Percentiles rank a stretch among this genome's conserved stretches.
phyloP scores from a whole-genome alignment of 306 rosid species.

The Echinosophora koreensis region DNA sequence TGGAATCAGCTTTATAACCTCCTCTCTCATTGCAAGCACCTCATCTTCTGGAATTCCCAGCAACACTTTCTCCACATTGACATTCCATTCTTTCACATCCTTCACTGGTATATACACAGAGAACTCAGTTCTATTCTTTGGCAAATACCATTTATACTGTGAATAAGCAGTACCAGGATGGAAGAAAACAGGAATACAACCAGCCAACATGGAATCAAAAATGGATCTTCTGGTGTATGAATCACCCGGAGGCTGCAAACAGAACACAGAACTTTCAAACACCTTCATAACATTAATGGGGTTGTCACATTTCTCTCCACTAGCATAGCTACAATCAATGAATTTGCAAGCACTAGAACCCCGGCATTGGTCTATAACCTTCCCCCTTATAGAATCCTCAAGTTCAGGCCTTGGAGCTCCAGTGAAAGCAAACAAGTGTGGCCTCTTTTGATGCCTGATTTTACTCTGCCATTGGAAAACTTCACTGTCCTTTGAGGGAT shows the following conservation, averaged over 20 bases:
- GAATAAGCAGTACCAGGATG: slow-evolving; percentile 92
- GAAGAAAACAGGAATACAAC: slow-evolving; percentile 93
- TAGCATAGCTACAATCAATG: slow-evolving; percentile 65
- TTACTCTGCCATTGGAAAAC: slow-evolving; percentile 64
- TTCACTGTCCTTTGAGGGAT: slow-evolving; percentile 58
- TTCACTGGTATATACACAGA: slow-evolving; percentile 81
- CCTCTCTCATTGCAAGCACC: slow-evolving; percentile 75
- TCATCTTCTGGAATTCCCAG: slow-evolving; percentile 60
- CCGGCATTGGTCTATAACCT: slow-evolving; percentile 71
- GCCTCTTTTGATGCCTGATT: slow-evolving; percentile 56
- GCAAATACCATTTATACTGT: slow-evolving; percentile 82
- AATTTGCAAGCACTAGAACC: slow-evolving; percentile 61
- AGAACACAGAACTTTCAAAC: slow-evolving; percentile 71
- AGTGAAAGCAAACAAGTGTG: slow-evolving; percentile 66
- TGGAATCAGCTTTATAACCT: slow-evolving; percentile 75
- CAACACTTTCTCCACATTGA: slow-evolving; percentile 61
- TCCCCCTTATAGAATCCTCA: slow-evolving; percentile 63
- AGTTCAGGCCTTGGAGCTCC: slow-evolving; percentile 88
- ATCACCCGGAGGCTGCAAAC: slow-evolving; percentile 90
- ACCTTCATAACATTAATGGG: slow-evolving; percentile 65
- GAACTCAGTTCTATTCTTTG: slow-evolving; percentile 62
- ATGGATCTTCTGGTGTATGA: slow-evolving; percentile 89
- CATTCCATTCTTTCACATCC: slow-evolving; percentile 64
- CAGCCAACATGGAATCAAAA: slow-evolving; percentile 84
- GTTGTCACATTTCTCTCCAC: slow-evolving; percentile 65